Base-by-base conservation (phyloP, 2,329 filamentous ascomycete species). In the Alternaria triticimaculans region DNA sequence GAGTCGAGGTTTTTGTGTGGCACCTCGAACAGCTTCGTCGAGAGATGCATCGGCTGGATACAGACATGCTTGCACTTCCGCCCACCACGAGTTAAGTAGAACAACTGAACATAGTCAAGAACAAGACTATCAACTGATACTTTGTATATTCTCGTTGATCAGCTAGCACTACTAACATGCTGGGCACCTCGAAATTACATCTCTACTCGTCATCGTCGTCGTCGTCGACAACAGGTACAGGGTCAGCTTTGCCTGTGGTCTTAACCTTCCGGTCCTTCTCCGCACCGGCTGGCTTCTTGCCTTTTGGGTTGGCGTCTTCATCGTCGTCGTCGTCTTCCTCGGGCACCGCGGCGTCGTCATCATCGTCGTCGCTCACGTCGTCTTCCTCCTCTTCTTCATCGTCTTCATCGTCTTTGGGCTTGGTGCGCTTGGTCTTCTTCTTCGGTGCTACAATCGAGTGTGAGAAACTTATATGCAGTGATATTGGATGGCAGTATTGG, bases 221-320 rank as follows among this genome's bases (percentile, higher is more conserved):
- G 21, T 76, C 77, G 25, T 71, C 72, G 28, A 76, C 74, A 30
- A 79, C 77, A 63, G 76, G 75, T 25, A 76, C 74, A 28, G 74
- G 61, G 54, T 73, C 76, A 37, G 70, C 67, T 49, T 72, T 71
- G 44, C 69, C 67, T 11, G 73, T 76, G 6, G 72, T 63, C 67
- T 76, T 76, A 57, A 74, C 77, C 54, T 79, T 78, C 44, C 73
- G 66, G 58, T 75, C 71, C 62, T 78, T 78, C 64, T 78, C 75
- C 23, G 72, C 73, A 37, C 72, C 74, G 41, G 77, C 72, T 41
- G 74, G 69, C 72, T 78, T 80, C 72, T 84, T 74, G 58, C 80
- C 66, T 65, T 73, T 69, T 41, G 72, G 69, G 43, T 74, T 82
- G 54, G 80, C 76, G 20, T 76, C 70, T 48, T 80, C 74, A 9